Percentiles rank a stretch among this genome's conserved stretches.
Conservation (phyloP, 2,329 filamentous ascomycete genomes). For the Ophiostoma ulmi region DNA sequence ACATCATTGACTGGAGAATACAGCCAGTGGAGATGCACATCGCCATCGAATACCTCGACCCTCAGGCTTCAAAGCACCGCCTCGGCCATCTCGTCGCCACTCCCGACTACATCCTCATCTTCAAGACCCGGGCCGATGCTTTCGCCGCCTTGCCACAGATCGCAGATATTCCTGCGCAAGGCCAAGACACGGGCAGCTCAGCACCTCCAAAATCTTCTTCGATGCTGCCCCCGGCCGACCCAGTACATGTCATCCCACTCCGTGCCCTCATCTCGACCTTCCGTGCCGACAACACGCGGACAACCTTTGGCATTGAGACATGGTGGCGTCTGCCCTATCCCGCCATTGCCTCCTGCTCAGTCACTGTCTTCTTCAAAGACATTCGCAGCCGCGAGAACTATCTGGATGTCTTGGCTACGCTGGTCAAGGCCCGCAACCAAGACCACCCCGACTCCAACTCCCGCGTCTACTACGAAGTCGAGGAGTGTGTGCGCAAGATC, state of each 20-base stretch:
- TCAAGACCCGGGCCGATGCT: constrained; percentile 46
- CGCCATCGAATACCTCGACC: constrained; percentile 39
- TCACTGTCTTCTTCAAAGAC: constrained; percentile 47
- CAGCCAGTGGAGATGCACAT: constrained; percentile 38
- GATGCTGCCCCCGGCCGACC: constrained; percentile 31
- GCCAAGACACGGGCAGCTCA: constrained; percentile 25
- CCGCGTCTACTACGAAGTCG: constrained; percentile 44
- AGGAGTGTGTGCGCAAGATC: constrained; percentile 43
- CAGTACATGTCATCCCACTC: constrained; percentile 44
- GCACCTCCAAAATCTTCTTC: constrained; percentile 23
- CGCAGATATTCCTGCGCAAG: constrained; percentile 31
- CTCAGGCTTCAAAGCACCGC: constrained; percentile 44
- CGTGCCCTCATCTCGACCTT: constrained; percentile 50
- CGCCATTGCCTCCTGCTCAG: constrained; percentile 43
- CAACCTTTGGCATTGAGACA: constrained; percentile 50
- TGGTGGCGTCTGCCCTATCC: constrained; percentile 50
- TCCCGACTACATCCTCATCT: constrained; percentile 47
- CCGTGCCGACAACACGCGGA: constrained; percentile 43
- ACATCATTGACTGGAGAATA: constrained; percentile 34
- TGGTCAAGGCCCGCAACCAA: constrained; percentile 34
- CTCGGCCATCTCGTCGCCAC: constrained; percentile 50
- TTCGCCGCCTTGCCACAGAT: constrained; percentile 41
- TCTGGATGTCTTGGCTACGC: constrained; percentile 42
- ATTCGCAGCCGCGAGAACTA: constrained; percentile 48
- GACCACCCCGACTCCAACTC: constrained; percentile 34